Evolutionary conservation across 148 eudicot species (phyloP), one percentile per base, ranked within the genome.

Genomic region (Spergularia marina): DNA sequence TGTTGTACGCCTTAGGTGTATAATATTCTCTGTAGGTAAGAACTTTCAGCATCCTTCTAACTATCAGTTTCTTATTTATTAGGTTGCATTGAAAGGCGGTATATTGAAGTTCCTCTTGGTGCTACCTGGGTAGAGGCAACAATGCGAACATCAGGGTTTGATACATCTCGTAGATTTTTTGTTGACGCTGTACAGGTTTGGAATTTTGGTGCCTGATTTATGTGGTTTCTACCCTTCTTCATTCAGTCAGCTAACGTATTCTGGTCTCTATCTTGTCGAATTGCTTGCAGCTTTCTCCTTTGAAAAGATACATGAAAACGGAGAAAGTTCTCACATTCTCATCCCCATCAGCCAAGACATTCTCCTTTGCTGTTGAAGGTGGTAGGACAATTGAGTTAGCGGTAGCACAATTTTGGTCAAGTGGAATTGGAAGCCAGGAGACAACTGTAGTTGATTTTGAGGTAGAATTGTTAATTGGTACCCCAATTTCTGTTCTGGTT

Each of bases 81-180:
- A 95, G 99, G 99, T 59, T 91, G 87, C 77, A 88, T 95, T 74
- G 99, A 89, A 85, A 84, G 99, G 78, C 91, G 86, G 77, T 95
- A 79, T 82, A 83, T 95, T 76, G 91, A 88, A 83, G 98, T 92
- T 56, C 99, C 99, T 74, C 79, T 80, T 87, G 98, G 97, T n/a
- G 93, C 99, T 68, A 90, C 87, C 18, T 95, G 99, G 99, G 88
- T 87, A 78, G 99, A 95, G 88, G 92, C 89, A 66, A 92, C 96
- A 47, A 89, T 95, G 99, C 89, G 91, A 53, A 79, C 94, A 53
- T 92, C 92, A 60, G 98, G 98, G 55, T 91, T 92, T 82, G 91
- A 88, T 78, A 91, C 97, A 47, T 85, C 90, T 80, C 89, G 97
- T 71, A 92, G 82, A 86, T 92, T 95, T 80, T 90, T 85, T 64